Base-by-base conservation (phyloP, 148 eudicot species). In the Fagopyrum tataricum region DNA sequence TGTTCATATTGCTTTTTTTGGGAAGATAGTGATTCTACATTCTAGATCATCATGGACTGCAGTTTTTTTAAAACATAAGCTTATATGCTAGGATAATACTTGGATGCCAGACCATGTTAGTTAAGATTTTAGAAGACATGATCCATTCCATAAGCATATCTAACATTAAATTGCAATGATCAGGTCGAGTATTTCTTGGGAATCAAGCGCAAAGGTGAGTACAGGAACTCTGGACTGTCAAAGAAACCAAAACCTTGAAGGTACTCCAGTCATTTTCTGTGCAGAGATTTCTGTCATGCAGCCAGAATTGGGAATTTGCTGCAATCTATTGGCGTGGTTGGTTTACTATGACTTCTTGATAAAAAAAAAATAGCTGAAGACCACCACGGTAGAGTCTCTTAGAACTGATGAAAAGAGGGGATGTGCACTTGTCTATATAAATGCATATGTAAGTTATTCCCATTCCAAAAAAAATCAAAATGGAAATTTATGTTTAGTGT, bases 171-270 rank as follows among this genome's bases (percentile, higher is more conserved):
- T 76, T 52, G 42, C 51, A 67, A 47, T 18, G 76, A 72, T 76
- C 87, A 94, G 98, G 98, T 94, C 31, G 98, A 94, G 80, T 91
- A 88, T 80, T 91, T 94, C 61, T 61, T 94, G 78, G 97, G 97
- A 42, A 89, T 94, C 79, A 91, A 89, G 84, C 93, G 98, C 62
- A 94, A 87, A 83, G 64, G 85, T 4, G 92, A 83, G 67, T 66
- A 79, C 26, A 88, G 84, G 74, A 81, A 80, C 73, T 74, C 78
- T 14, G 81, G 79, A 23, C 78, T 84, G 4, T 87, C 87, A 46
- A 89, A 87, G 85, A 94, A 80, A 82, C 93, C 87, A 3, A 88
- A 81, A 81, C 81, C 73, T 7, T 79, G 79, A 82, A 73, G 31
- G 10, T 20, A 61, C 67, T 61, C 67, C 41, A 24, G 13, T 12